Evolutionary conservation across 164 flowering plant genomes (phyloP).

Genomic region (Kalanchoe fedtschenkoi): DNA sequence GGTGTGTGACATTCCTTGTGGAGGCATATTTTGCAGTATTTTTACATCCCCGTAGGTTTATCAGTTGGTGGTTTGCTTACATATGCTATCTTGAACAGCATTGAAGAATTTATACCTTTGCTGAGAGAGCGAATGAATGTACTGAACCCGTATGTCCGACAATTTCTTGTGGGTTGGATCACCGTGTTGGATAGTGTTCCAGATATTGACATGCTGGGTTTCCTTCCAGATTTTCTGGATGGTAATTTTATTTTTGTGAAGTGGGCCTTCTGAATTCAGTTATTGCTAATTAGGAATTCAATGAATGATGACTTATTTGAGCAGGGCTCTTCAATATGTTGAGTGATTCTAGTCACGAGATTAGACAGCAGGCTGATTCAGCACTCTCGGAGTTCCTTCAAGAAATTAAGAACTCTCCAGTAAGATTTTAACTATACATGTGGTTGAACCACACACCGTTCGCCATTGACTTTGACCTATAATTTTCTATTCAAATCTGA

Average conservation of each 20-base stretch:
- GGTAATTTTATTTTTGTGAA: conserved; percentile 36
- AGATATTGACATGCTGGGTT: conserved; percentile 97
- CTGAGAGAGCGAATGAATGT: conserved; percentile 95
- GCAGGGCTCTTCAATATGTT: conserved; percentile 94
- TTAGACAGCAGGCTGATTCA: conserved; percentile 96
- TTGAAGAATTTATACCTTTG: conserved; percentile 94
- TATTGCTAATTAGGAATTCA: not conserved
- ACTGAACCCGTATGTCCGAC: conserved; percentile 85
- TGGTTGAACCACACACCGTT: not conserved
- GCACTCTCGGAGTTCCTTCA: conserved; percentile 96
- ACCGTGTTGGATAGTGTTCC: conserved; percentile 98
- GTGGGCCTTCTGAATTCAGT: not conserved
- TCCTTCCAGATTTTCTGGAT: conserved; percentile 99
- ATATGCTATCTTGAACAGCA: conserved; percentile 35
- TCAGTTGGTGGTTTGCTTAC: not conserved
- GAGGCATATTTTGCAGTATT: not conserved
- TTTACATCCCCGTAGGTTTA: not conserved
- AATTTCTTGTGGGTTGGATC: conserved; percentile 98
- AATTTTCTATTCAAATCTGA: not conserved
- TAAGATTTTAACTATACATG: conserved; percentile 27
- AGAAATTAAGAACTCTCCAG: conserved; percentile 96
- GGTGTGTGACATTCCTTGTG: conserved; percentile 29
- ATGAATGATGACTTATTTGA: conserved; percentile 1
- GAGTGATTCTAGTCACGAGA: conserved; percentile 94
- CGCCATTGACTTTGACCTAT: too few relatives aligned